Conservation (phyloP, 495 filamentous ascomycete genomes). For the Daldinia vernicosa region DNA sequence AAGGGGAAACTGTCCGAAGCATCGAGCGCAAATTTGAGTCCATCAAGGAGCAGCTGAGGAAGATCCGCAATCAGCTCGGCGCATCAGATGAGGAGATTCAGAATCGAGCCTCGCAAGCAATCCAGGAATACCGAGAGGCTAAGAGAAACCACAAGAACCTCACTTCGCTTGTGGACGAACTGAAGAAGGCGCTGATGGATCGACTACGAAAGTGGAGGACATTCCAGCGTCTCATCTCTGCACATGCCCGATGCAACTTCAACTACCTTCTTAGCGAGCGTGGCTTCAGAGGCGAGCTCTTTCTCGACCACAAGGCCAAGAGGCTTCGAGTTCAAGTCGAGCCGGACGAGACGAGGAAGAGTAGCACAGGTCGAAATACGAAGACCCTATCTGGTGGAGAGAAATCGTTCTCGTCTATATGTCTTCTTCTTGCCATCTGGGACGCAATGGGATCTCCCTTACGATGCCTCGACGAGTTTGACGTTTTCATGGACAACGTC, state of each 20-base stretch:
- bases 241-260: slow-evolving; percentile 84
- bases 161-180: slow-evolving; percentile 59
- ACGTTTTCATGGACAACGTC: slow-evolving; percentile 98
- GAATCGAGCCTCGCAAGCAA: slow-evolving; percentile 48
- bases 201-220: slow-evolving; percentile 79
- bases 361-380: slow-evolving; percentile 75
- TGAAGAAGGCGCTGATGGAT: slow-evolving; percentile 72
- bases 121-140: slow-evolving; percentile 50
- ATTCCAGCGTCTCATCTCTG: slow-evolving; percentile 85
- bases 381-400: slow-evolving; percentile 95
- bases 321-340: slow-evolving; percentile 80
- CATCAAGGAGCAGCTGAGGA: slow-evolving; percentile 65
- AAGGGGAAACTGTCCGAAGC: slow-evolving; percentile 69
- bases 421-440: slow-evolving; percentile 90
- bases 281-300: slow-evolving; percentile 82
- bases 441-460: slow-evolving; percentile 97
- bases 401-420: slow-evolving; percentile 97
- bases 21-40: slow-evolving; percentile 71
- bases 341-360: slow-evolving; percentile 77
- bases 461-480: slow-evolving; percentile 96
- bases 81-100: slow-evolving; percentile 73
- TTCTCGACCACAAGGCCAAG: slow-evolving; percentile 77
- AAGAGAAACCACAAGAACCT: slow-evolving; percentile 54
- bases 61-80: slow-evolving; percentile 62
- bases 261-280: slow-evolving; percentile 86